Base-by-base conservation (phyloP, 2,329 filamentous ascomycete species). In the Colletotrichum tamarilloi region DNA sequence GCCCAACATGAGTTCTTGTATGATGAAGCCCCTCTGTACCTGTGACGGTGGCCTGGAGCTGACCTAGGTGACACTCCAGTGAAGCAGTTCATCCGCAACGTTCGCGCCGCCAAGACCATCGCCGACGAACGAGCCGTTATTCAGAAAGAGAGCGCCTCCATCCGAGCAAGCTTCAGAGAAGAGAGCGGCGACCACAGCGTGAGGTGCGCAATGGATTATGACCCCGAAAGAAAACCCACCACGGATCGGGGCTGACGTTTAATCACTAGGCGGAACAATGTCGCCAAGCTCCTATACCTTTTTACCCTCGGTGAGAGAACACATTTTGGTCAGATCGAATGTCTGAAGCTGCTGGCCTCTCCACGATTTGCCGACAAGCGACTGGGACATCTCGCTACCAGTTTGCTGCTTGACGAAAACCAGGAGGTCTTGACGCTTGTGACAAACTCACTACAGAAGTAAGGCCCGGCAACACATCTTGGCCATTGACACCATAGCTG, bases 31-130 rank as follows among this genome's bases (percentile, higher is more conserved):
- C 74, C 67, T 59, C 38, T 60, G 46, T 22, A 55, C 19, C 30
- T 38, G 26, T 58, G 26, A 42, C 49, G 52, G 35, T 62, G 60
- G 67, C 49, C 22, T 46, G 35, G 49, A 67, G 62, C 74, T 75
- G 57, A 70, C 46, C 26, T 28, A 28, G 35, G 53, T 67, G 42
- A 65, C 42, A 62, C 68, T 76, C 73, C 81, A 98, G 97, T 99
- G 83, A 99, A 99, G 87, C 97, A 98, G 87, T 99, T 99, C 86
- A 99, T 99, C 85, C 95, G 97, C 82, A 98, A 98, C 86, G 97
- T 99, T 82, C 95, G 97, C 83, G 96, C 97, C 75, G 95, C 97
- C 74, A 99, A 99, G 88, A 99, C 97, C 46, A 98, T 99, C 82
- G 97, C 97, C 82, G 97, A 99, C 85, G 97, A 99, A 87, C 92